A percentile compares a stretch with the other conserved stretches of the same genome.
phyloP scores from a whole-genome alignment of 371 early-diverging fungal genomes.

The Gilbertella persicaria region DNA sequence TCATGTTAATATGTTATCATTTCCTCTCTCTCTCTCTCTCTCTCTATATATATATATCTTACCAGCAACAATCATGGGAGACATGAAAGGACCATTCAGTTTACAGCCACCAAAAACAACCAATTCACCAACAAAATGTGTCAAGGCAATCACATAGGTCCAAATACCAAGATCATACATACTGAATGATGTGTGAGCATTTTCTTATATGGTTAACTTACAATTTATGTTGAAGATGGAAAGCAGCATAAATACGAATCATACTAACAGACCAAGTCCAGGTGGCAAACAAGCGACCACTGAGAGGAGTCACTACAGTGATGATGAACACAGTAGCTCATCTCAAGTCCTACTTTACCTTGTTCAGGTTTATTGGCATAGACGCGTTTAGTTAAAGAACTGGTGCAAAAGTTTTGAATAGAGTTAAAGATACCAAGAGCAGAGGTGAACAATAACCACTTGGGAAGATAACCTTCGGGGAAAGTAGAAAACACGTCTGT shows the following conservation, averaged over 20 bases:
- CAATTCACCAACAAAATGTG: conserved; percentile 71
- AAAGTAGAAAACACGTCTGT: conserved; percentile 48
- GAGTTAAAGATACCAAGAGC: conserved; percentile 75
- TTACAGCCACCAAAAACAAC: conserved; percentile 73
- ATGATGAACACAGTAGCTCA: neutral
- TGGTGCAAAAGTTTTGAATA: conserved; percentile 70
- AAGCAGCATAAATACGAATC: conserved; percentile 78
- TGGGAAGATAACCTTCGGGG: conserved; percentile 66
- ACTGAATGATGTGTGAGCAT: conserved; percentile 29
- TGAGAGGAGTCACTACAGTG: conserved; percentile 64
- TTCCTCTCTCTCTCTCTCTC: too few species aligned
- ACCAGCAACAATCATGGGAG: conserved; percentile 74
- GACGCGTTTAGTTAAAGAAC: conserved; percentile 67
- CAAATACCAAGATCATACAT: conserved; percentile 71
- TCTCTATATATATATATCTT: conserved; percentile 53
- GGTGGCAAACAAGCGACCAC: conserved; percentile 74
- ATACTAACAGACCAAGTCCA: conserved; percentile 80
- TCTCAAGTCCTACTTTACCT: conserved; percentile 37
- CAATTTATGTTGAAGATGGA: conserved; percentile 70
- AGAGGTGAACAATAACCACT: conserved; percentile 71
- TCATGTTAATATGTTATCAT: neutral
- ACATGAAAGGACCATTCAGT: conserved; percentile 61
- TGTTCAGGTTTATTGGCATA: conserved; percentile 64
- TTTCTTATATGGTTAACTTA: conserved; percentile 36
- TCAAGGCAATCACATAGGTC: conserved; percentile 73